A percentile compares a stretch with the other conserved stretches of the same genome.
Conservation (phyloP, 768 basidiomycete genomes). For the Kwoniella mangroviensis region DNA sequence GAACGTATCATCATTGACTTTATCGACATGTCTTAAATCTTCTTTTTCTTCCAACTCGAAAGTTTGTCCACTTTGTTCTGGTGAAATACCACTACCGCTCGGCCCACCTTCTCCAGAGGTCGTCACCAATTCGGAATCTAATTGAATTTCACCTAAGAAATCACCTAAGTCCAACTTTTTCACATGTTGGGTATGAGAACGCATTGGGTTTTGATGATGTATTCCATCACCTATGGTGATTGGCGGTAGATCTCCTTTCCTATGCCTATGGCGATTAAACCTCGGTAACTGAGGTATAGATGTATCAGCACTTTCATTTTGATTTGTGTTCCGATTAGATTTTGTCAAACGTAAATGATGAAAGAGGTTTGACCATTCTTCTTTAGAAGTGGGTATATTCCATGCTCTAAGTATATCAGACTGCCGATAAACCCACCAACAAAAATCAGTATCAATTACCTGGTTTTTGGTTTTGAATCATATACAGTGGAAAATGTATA, state of each 20-base stretch:
- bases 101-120: too few species aligned
- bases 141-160: background rate
- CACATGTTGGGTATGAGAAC: too few species aligned
- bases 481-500: too few species aligned
- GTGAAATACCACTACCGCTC: too few species aligned
- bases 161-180: conserved; percentile 8
- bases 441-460: conserved; percentile 3
- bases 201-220: too few species aligned
- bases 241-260: background rate
- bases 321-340: too few species aligned
- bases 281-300: background rate
- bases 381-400: conserved; percentile 10
- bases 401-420: conserved; percentile 15
- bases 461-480: background rate
- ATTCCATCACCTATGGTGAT: too few species aligned
- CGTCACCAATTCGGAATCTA: too few species aligned
- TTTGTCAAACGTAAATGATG: too few species aligned
- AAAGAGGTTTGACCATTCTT: conserved; percentile 2
- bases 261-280: background rate
- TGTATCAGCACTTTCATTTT: too few species aligned
- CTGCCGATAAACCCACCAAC: background rate
- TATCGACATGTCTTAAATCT: background rate
- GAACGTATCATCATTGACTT: too few species aligned
- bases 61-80: background rate
- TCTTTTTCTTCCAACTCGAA: background rate